A percentile compares a stretch with the other conserved stretches of the same genome.
These are phyloP conservation scores for Apiospora kogelbergensis DNA, from an alignment of 2,329 filamentous ascomycete genomes.

Conservation along the genomic window DNA sequence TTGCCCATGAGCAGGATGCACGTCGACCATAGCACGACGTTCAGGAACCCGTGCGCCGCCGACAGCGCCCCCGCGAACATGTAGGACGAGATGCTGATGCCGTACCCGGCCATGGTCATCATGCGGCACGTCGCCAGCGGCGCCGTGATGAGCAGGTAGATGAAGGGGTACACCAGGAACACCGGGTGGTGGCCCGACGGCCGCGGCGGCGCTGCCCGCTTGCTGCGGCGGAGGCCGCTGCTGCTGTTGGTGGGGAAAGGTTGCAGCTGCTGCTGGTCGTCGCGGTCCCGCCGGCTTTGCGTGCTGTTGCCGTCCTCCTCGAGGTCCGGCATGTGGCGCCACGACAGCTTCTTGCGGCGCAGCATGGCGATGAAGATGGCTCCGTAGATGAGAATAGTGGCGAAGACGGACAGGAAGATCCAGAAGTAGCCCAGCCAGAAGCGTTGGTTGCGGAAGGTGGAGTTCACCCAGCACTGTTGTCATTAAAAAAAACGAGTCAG, in stretches of 20 bases:
- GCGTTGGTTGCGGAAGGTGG: background rate
- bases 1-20: background rate
- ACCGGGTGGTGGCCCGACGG: slow-evolving; percentile 1
- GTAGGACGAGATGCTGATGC: background rate
- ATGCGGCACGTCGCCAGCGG: background rate
- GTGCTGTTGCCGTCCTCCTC: slow-evolving; percentile 21
- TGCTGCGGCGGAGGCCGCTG: background rate
- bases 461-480: slow-evolving; percentile 13
- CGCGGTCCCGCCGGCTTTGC: too few species aligned
- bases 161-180: slow-evolving; percentile 8
- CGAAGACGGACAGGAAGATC: slow-evolving; percentile 11
- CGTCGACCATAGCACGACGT: background rate
- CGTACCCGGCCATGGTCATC: background rate
- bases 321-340: background rate
- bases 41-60: background rate
- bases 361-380: background rate
- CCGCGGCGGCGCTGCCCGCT: background rate
- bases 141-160: background rate
- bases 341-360: background rate
- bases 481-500: background rate
- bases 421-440: slow-evolving; percentile 15
- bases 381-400: background rate
- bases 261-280: too few species aligned
- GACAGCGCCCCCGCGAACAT: background rate
- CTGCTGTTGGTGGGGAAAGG: background rate